Base-by-base conservation (phyloP, 164 flowering plant species). In the Aristolochia fimbriata region DNA sequence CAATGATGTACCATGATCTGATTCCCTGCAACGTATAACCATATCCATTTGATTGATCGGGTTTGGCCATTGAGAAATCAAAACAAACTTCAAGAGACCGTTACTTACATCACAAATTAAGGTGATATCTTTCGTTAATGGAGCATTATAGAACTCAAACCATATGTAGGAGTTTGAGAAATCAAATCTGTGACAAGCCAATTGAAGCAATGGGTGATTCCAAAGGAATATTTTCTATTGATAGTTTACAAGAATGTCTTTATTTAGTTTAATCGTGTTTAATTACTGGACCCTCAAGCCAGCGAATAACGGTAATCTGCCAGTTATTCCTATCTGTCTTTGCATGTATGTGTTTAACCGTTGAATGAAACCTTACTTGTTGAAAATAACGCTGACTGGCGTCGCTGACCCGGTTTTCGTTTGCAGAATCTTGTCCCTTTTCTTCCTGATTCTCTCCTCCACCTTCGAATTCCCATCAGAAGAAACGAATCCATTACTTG, bases 81-180 rank as follows among this genome's bases (percentile, higher is more conserved):
- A 25, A 10, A 2, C 15, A 52, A 23, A 57, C 54, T 41, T 16
- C 1, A 33, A 60, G 23, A 51, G 41, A 52, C 68, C 60, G 68
- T 7, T 25, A 76, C 95, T 87, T 73, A 91, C 97, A 81, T 88
- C 83, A 58, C 85, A 79, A 41, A 91, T 78, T 69, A 91, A 73
- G 47, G 83, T 60, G 30, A 88, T 30, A 66, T 91, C 93, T 62
- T 80, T 83, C 37, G 71, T 80, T 76, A 88, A 62, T 10, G 83
- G 96, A 46, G 77, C 63, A 66, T 91, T 84, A 74, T 84, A 83
- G 69, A 91, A 88, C 56, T 91, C 93, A 73, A 91, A 81, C 97
- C 97, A 88, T 63, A 91, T 82, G 65, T 86, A 88, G 5, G 97
- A 86, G 74, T 86, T 82, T 33, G 91, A 78, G 78, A 83, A 91